Conservation (phyloP, 306 rosid species). For the Mimosa pudica region DNA sequence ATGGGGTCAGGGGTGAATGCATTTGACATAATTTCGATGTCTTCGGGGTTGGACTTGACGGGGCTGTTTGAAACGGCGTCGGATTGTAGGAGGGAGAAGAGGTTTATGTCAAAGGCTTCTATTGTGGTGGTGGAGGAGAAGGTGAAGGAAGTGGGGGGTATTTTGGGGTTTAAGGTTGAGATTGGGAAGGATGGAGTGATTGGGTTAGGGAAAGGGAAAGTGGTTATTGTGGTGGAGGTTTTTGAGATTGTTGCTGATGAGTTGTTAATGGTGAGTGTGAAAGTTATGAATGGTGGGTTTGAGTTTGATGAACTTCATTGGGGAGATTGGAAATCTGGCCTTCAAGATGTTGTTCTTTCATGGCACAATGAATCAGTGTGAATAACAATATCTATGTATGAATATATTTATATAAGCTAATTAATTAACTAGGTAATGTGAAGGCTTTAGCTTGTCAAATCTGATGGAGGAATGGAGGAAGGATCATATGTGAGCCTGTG, state of each 20-base stretch:
- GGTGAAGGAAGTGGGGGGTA: conserved; percentile 59
- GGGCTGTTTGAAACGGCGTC: conserved; percentile 65
- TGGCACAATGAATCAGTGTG: conserved; percentile 46
- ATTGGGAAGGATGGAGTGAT: conserved; percentile 63
- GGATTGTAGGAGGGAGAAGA: conserved; percentile 41
- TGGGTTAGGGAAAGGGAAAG: conserved; percentile 70
- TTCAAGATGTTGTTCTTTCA: conserved; percentile 57
- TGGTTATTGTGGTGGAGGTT: conserved; percentile 56
- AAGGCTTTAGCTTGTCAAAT: background rate
- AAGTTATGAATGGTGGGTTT: conserved; percentile 56
- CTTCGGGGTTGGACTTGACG: conserved; percentile 80
- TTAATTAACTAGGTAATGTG: background rate
- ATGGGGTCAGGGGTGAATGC: conserved; percentile 58
- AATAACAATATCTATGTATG: background rate
- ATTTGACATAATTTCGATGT: conserved; percentile 86
- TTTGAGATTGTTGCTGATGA: conserved; percentile 47
- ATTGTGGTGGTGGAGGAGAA: conserved; percentile 56
- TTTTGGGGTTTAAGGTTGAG: conserved; percentile 64
- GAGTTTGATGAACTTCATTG: conserved; percentile 67
- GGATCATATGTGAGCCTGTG: conserved; percentile 6
- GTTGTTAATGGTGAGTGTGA: conserved; percentile 57
- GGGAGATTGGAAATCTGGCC: conserved; percentile 51
- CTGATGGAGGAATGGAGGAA: background rate
- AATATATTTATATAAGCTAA: background rate
- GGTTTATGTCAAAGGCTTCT: conserved; percentile 53